Base-by-base conservation (phyloP, 192 early-diverging fungal species). In the Geranomyces variabilis region DNA sequence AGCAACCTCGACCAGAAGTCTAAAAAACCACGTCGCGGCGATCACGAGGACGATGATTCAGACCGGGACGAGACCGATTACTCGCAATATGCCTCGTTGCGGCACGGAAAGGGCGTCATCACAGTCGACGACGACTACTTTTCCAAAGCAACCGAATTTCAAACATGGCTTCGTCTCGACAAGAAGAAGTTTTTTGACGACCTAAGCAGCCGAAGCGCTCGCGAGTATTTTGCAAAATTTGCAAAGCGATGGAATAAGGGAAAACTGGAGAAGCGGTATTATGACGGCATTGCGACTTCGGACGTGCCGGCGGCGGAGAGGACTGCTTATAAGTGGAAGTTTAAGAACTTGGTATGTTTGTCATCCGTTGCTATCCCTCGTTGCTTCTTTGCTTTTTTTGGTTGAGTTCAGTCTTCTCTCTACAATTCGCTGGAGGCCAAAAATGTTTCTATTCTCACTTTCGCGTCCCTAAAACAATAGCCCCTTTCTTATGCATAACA, bases 201-300 rank as follows among this genome's bases (percentile, higher is more conserved):
- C 51, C 74, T 97, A 60, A 64, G 72, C 7, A 83, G 90, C 0
- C 85, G 87, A 14, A 88, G 94, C 19, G 77, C 92, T 0, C 82
- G 88, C 0, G 70, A 77, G 33, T 90, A 92, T 46, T 97, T 97
- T 81, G 84, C 71, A 7, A 94, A 92, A 43, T 96, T 96, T 81
- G 91, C 92, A 57, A 88, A 83, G 21, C 83, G 83, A n/a, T 96
- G 94, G 94, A 96, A 96, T 76, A 75, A 84, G 44, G 89, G 81
- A 36, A 82, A 86, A 31, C 57, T 74, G 19, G 59, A 72, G 15
- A 64, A 84, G 43, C 86, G 87, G 29, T 91, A 86, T 68, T 91
- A 93, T 71, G 77, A 84, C 22, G 91, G 91, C 26, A 82, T 90
- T n/a, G 77, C 81, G 22, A 81, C 93, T 0, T 75, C 91, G 0